These are phyloP conservation scores for Dothistroma pini DNA, from an alignment of 2,329 filamentous ascomycete genomes.

Conservation along the genomic window DNA sequence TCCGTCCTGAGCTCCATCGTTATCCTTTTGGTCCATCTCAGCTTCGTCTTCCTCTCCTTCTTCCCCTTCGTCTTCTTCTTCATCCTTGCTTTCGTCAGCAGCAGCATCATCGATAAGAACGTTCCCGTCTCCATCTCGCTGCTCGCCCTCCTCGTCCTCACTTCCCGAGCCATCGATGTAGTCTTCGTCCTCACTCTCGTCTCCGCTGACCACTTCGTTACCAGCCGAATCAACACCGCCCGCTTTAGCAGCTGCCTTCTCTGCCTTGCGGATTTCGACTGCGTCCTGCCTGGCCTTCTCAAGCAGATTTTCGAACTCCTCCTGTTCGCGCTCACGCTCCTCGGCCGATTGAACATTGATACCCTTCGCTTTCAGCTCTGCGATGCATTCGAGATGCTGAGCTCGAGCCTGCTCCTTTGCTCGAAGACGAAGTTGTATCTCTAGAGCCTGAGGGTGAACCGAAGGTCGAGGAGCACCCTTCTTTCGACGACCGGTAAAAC, in stretches of 20 bases:
- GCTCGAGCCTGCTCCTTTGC: slow-evolving; percentile 75
- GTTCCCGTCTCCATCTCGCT: slow-evolving; percentile 7
- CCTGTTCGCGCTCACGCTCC: slow-evolving; percentile 76
- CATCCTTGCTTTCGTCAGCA: slow-evolving; percentile 32
- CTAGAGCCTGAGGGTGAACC: slow-evolving; percentile 68
- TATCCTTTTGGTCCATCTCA: slow-evolving; percentile 20
- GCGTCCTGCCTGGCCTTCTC: slow-evolving; percentile 80
- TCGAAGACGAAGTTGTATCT: slow-evolving; percentile 63
- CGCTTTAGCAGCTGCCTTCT: slow-evolving; percentile 70
- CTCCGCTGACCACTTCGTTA: slow-evolving; percentile 50
- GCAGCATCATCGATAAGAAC: slow-evolving; percentile 19
- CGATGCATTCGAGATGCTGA: slow-evolving; percentile 73
- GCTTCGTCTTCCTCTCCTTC: slow-evolving; percentile 31
- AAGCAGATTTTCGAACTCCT: slow-evolving; percentile 82
- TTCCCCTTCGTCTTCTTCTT: slow-evolving; percentile 34
- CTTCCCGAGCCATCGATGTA: slow-evolving; percentile 27
- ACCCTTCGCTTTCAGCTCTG: slow-evolving; percentile 73
- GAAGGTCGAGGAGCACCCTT: slow-evolving; percentile 56
- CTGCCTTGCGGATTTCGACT: slow-evolving; percentile 70
- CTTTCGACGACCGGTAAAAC: slow-evolving; percentile 51
- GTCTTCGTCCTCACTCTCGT: slow-evolving; percentile 55
- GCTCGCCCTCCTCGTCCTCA: slow-evolving; percentile 15
- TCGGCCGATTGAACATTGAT: slow-evolving; percentile 79
- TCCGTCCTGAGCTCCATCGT: slow-evolving; percentile 25
- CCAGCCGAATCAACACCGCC: slow-evolving; percentile 43